Percentiles rank a stretch among this genome's conserved stretches.
These are phyloP conservation scores for Yamadazyma sp. DNA, from an alignment of 1,139 yeast species.

Conservation along the genomic window DNA sequence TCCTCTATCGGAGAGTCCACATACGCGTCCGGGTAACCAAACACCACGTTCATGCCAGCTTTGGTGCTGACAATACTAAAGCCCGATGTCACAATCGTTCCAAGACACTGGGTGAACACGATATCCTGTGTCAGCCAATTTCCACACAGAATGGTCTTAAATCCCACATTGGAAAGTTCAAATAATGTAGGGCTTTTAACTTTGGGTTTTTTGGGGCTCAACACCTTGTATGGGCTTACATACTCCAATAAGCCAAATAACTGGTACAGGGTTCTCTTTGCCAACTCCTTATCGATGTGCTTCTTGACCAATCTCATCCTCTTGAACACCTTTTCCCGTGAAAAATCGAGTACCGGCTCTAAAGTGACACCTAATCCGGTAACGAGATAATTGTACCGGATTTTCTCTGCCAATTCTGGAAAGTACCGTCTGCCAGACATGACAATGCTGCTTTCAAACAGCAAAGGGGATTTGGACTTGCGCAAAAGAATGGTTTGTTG, in stretches of 20 bases:
- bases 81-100: conserved; percentile 21
- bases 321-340: conserved; percentile 4
- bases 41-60: conserved; percentile 22
- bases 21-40: conserved; percentile 2
- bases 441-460: conserved; percentile 12
- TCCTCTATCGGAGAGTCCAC: conserved; percentile 2
- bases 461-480: background rate
- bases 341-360: conserved; percentile 15
- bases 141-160: conserved; percentile 9
- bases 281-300: conserved; percentile 12
- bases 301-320: conserved; percentile 8
- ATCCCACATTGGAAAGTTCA: conserved; percentile 32
- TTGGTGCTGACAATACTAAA: conserved; percentile 21
- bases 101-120: conserved; percentile 27
- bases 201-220: conserved; percentile 9
- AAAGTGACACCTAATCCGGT: conserved; percentile 11
- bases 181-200: conserved; percentile 17
- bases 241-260: conserved; percentile 21
- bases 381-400: conserved; percentile 21
- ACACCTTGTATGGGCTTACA: conserved; percentile 15
- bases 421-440: conserved; percentile 28
- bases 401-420: conserved; percentile 14
- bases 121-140: conserved; percentile 21
- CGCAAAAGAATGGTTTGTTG: conserved; percentile 21
- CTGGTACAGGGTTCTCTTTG: conserved; percentile 17